Conservation (phyloP, 768 basidiomycete species). For the Mrakia gelida region DNA sequence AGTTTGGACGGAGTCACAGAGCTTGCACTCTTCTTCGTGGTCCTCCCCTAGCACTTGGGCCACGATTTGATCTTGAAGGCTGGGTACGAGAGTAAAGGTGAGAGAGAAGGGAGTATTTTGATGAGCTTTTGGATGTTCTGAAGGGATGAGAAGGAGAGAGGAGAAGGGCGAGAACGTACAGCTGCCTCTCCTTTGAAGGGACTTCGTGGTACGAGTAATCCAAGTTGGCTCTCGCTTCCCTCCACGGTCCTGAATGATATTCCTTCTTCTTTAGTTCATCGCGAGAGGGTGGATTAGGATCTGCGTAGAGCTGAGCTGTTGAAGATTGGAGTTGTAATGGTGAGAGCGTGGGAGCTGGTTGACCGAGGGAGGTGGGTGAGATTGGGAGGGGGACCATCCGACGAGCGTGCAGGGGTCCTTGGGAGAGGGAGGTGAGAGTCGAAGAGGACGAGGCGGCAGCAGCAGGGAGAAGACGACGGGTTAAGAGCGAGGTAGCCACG, state of each 20-base stretch:
- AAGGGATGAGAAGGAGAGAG: background rate
- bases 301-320: conserved; percentile 37
- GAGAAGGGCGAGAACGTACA: conserved; percentile 8
- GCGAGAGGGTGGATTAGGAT: conserved; percentile 15
- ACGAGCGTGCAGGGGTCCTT: background rate
- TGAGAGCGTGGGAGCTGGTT: conserved; percentile 30
- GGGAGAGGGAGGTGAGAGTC: background rate
- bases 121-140: background rate
- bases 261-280: conserved; percentile 16
- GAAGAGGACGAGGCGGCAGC: no score
- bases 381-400: background rate
- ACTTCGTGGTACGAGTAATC: conserved; percentile 40
- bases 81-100: background rate
- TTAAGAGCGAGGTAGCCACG: background rate
- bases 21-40: conserved; percentile 23
- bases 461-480: background rate
- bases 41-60: conserved; percentile 27
- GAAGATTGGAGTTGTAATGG: conserved; percentile 31
- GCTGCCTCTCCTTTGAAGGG: conserved; percentile 33
- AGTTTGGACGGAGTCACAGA: conserved; percentile 1
- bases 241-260: conserved; percentile 32
- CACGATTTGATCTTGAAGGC: conserved; percentile 39
- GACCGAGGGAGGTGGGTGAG: conserved; percentile 9
- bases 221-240: conserved; percentile 15
- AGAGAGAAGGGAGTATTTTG: background rate